These are phyloP conservation scores for Triangularia verruculosa DNA, from an alignment of 2,329 filamentous ascomycete genomes.

Conservation along the genomic window DNA sequence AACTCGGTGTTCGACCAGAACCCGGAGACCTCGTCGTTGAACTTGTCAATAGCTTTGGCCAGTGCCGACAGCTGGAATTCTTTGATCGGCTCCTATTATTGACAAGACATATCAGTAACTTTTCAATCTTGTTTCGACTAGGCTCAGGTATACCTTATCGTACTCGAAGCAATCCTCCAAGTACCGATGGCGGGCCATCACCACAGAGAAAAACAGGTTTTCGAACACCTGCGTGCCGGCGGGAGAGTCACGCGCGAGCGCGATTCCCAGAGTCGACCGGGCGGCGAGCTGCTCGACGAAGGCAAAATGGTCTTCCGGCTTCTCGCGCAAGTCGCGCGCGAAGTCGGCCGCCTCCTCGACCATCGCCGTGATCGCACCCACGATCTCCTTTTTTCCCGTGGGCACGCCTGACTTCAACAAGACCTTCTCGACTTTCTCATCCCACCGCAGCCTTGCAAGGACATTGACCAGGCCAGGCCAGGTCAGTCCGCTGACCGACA, in stretches of 20 bases:
- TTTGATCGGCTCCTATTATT: neutral
- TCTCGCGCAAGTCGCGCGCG: neutral
- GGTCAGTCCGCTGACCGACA: neutral
- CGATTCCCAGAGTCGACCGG: neutral
- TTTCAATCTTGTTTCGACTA: neutral
- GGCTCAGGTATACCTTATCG: neutral
- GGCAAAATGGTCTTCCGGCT: neutral
- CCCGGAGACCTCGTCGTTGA: neutral
- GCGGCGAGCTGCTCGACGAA: neutral
- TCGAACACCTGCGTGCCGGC: conserved; percentile 1
- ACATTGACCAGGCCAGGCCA: neutral
- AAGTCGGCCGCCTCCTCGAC: neutral
- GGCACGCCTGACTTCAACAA: neutral
- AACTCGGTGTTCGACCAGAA: conserved; percentile 9
- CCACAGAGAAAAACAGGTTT: conserved; percentile 4
- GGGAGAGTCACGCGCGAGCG: neutral
- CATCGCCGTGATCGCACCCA: neutral
- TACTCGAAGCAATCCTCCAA: neutral
- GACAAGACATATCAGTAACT: neutral
- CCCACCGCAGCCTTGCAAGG: neutral
- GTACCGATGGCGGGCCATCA: conserved; percentile 10
- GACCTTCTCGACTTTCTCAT: neutral
- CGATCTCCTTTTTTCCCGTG: neutral
- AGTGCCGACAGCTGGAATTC: conserved; percentile 1
- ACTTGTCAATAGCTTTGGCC: conserved; percentile 11